A percentile compares a stretch with the other conserved stretches of the same genome.
Conservation (phyloP, 2,329 filamentous ascomycete genomes). For the Cytospora piceae region DNA sequence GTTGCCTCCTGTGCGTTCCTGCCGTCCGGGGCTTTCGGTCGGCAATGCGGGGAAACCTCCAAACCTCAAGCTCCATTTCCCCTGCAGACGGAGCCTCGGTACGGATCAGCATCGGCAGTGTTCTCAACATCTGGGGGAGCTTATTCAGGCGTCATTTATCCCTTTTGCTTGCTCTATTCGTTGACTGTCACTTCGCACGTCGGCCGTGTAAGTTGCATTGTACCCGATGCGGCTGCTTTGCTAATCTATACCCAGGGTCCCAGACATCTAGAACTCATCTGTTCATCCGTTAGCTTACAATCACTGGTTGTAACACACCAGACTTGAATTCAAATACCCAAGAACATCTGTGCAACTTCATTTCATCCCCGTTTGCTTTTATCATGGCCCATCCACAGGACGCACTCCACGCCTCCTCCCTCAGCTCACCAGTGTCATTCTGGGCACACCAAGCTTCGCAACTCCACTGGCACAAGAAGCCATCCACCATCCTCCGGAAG, state of each 20-base stretch:
- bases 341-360: neutral
- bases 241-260: no score
- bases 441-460: slow-evolving; percentile 76
- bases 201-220: neutral
- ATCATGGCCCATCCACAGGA: slow-evolving; percentile 52
- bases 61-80: slow-evolving; percentile 5
- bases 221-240: no score
- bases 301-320: no score
- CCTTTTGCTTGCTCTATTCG: neutral
- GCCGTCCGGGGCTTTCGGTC: neutral
- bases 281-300: no score
- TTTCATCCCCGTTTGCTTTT: neutral
- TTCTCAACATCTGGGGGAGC: neutral
- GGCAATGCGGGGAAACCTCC: slow-evolving; percentile 11
- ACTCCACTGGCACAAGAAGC: slow-evolving; percentile 80
- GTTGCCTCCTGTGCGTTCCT: no score
- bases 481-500: slow-evolving; percentile 62
- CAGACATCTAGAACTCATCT: no score
- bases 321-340: no score
- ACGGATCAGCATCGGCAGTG: slow-evolving; percentile 6
- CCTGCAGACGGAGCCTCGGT: slow-evolving; percentile 19
- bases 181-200: neutral
- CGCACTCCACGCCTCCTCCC: slow-evolving; percentile 58
- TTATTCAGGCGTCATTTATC: neutral
- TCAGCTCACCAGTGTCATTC: slow-evolving; percentile 71